Conservation (phyloP, 2,329 filamentous ascomycete genomes). For the Coniochaeta pulveracea region DNA sequence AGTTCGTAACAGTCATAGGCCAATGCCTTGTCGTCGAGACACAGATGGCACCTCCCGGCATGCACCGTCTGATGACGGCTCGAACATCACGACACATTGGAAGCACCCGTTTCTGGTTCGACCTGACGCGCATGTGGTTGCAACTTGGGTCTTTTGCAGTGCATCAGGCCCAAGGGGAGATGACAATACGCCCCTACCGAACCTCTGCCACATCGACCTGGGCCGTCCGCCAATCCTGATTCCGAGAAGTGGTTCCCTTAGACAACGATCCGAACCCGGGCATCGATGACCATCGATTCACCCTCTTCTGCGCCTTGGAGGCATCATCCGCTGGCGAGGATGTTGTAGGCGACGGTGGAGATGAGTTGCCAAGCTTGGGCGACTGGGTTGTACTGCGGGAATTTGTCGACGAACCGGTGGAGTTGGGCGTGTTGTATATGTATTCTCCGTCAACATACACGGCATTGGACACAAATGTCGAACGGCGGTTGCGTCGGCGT, state of each 20-base stretch:
- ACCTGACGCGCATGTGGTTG: no score
- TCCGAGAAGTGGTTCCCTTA: conserved; percentile 14
- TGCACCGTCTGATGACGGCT: no score
- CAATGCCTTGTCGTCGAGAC: no score
- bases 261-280: conserved; percentile 36
- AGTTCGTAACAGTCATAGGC: no score
- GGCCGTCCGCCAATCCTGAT: no score
- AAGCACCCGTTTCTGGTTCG: no score
- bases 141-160: no score
- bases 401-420: conserved; percentile 44
- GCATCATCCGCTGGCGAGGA: conserved; percentile 15
- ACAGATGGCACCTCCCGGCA: no score
- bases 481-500: conserved; percentile 73
- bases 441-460: conserved; percentile 95
- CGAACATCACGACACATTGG: no score
- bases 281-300: conserved; percentile 45
- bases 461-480: conserved; percentile 78
- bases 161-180: no score
- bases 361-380: conserved; percentile 6
- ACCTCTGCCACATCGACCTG: no score
- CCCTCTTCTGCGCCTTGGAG: conserved; percentile 30
- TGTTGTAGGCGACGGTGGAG: conserved; percentile 18
- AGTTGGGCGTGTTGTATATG: conserved; percentile 59
- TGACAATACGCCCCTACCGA: no score
- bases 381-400: conserved; percentile 14